phyloP scores from a whole-genome alignment of 1,284 basidiomycete species.

The Apiotrichum gamsii region DNA sequence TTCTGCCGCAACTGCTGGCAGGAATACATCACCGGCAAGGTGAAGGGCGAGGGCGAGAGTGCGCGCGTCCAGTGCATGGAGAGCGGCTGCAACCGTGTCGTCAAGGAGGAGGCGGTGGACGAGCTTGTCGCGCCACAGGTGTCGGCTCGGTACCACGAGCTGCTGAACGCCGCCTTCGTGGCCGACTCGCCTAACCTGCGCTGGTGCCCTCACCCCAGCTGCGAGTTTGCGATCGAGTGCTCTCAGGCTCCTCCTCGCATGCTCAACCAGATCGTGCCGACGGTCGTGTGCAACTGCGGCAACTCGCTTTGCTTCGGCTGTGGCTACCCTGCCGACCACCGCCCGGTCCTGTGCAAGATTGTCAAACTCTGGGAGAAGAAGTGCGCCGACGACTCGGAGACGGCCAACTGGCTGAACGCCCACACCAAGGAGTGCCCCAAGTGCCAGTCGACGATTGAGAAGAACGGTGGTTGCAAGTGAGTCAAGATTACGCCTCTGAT shows the following conservation, averaged over 20 bases:
- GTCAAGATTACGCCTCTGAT: slow-evolving; percentile 49
- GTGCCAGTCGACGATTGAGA: slow-evolving; percentile 96
- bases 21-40: slow-evolving; percentile 76
- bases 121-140: slow-evolving; percentile 46
- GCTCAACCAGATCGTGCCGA: slow-evolving; percentile 76
- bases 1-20: slow-evolving; percentile 85
- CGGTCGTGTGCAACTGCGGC: slow-evolving; percentile 66
- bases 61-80: slow-evolving; percentile 84
- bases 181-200: slow-evolving; percentile 74
- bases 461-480: slow-evolving; percentile 99
- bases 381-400: slow-evolving; percentile 95
- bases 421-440: slow-evolving; percentile 97
- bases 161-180: slow-evolving; percentile 86
- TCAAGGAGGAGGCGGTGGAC: slow-evolving; percentile 53
- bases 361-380: slow-evolving; percentile 95
- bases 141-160: slow-evolving; percentile 67
- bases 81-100: slow-evolving; percentile 72
- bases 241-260: slow-evolving; percentile 67
- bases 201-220: slow-evolving; percentile 74
- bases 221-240: slow-evolving; percentile 83
- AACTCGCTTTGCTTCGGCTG: slow-evolving; percentile 91
- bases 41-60: slow-evolving; percentile 83
- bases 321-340: slow-evolving; percentile 74
- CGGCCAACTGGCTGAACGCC: slow-evolving; percentile 98
- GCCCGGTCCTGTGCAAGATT: slow-evolving; percentile 81